These are phyloP conservation scores for Hanseniaspora thailandica DNA, from an alignment of 805 yeast genomes.

Conservation along the genomic window DNA sequence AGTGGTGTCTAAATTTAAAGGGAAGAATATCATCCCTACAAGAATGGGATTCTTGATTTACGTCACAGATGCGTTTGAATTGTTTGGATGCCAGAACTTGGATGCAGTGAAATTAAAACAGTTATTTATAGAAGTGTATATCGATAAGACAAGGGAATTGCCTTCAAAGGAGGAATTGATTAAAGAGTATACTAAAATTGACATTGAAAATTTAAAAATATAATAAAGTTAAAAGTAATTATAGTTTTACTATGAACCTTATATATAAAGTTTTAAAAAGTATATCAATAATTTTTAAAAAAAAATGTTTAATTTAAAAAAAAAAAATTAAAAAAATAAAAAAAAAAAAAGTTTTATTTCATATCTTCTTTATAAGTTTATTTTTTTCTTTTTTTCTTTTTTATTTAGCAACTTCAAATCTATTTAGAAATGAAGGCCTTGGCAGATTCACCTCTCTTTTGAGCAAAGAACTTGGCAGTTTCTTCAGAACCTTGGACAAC, in stretches of 20 bases:
- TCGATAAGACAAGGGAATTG: background rate
- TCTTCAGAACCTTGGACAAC: conserved; percentile 60
- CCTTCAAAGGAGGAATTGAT: background rate
- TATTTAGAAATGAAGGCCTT: conserved; percentile 18
- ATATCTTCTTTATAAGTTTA: too few species aligned
- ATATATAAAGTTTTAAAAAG: too few species aligned
- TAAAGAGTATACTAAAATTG: background rate
- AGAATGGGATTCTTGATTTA: conserved; percentile 28
- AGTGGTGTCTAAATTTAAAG: conserved; percentile 15
- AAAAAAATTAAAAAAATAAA: background rate
- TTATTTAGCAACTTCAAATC: background rate
- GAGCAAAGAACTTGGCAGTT: conserved; percentile 35
- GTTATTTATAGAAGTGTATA: conserved; percentile 8
- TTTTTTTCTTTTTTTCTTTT: background rate
- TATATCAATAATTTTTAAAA: background rate
- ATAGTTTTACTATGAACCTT: background rate
- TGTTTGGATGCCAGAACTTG: conserved; percentile 22
- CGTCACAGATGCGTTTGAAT: conserved; percentile 26
- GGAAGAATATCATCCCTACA: conserved; percentile 19
- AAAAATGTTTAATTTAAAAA: background rate
- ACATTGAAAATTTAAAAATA: background rate
- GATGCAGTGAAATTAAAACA: conserved; percentile 19
- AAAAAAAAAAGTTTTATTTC: background rate
- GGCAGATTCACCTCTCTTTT: conserved; percentile 28
- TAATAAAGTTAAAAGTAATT: background rate